Percentiles rank a stretch among this genome's conserved stretches.
These are phyloP conservation scores for Alternaria panax DNA, from an alignment of 2,329 filamentous ascomycete genomes.

Conservation along the genomic window DNA sequence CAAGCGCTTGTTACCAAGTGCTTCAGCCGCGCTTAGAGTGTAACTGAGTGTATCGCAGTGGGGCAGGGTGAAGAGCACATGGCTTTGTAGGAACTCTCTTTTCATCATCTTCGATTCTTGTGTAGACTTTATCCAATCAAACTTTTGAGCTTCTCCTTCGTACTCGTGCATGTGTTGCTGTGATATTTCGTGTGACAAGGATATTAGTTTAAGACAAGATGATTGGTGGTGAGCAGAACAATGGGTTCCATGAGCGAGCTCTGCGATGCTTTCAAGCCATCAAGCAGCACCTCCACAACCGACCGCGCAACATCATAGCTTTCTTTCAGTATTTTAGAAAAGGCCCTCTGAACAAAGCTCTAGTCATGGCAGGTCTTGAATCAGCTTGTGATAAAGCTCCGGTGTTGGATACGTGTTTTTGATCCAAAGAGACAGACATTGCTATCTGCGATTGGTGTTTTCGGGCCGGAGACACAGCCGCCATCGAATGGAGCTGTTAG, in stretches of 20 bases:
- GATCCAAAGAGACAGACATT: too few relatives aligned
- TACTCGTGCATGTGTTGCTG: background rate
- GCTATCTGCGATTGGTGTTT: too few relatives aligned
- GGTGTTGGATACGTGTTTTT: too few relatives aligned
- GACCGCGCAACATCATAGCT: background rate
- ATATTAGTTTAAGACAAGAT: background rate
- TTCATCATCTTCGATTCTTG: background rate
- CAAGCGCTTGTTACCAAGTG: background rate
- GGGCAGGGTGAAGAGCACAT: background rate
- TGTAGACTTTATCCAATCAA: constrained; percentile 3
- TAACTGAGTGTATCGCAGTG: too few relatives aligned
- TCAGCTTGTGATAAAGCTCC: too few relatives aligned
- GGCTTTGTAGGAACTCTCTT: background rate
- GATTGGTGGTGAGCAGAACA: rapidly evolving
- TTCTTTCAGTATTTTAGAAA: background rate
- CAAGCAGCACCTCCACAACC: background rate
- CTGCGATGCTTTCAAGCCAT: background rate
- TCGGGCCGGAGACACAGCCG: too few relatives aligned
- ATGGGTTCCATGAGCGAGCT: background rate
- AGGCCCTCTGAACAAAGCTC: too few relatives aligned
- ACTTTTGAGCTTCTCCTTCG: background rate
- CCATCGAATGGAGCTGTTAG: too few relatives aligned
- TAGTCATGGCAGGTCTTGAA: too few relatives aligned
- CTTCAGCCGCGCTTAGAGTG: background rate
- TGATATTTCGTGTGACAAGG: background rate